Base-by-base conservation (phyloP, 2,329 filamentous ascomycete species). In the Penicillium sp. region DNA sequence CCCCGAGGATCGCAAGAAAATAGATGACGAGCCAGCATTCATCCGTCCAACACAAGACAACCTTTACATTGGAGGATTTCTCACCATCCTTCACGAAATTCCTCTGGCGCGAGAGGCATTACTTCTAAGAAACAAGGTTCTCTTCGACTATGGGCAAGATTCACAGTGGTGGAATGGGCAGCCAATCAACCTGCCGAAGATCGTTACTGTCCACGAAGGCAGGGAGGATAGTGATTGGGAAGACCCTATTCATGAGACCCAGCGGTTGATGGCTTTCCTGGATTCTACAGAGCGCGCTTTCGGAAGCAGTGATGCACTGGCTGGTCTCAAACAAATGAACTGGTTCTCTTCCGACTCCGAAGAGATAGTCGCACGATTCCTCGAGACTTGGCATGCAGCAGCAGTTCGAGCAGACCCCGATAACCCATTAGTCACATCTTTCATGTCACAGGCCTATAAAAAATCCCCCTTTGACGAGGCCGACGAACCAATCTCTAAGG, bases 41-140 rank as follows among this genome's bases (percentile, higher is more conserved):
- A 71, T 87, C 49, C 84, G 85, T 54, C 82, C 82, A 15, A 73
- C 81, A 2, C 75, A 79, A 12, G 75, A 78, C 42, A 76, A 74
- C 41, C 76, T 82, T 54, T 83, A 83, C 62, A 71, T 86, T n/a
- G 79, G 82, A 26, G 80, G 80, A 4, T 72, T 86, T 20, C 64
- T 88, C 42, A 85, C 83, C 5, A 85, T 88, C 55, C 75, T 85
- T n/a, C 82, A 85, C 64, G 77, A 80, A 20, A 85, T 87, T 53
- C 84, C 85, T 3, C 70, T 82, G 27, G 81, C 80, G 20, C 77
- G 84, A 53, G 83, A 86, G 64, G 80, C 81, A 8, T 73, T 87
- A 9, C 68, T 87, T 12, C 67, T 79, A 40, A 74, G 79, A n/a
- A 72, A 73, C 7, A 70, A 77, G 25, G 62, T 75, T 6, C 68